These are phyloP conservation scores for Kickxella alabastrina DNA, from an alignment of 192 early-diverging fungal genomes.

Conservation along the genomic window DNA sequence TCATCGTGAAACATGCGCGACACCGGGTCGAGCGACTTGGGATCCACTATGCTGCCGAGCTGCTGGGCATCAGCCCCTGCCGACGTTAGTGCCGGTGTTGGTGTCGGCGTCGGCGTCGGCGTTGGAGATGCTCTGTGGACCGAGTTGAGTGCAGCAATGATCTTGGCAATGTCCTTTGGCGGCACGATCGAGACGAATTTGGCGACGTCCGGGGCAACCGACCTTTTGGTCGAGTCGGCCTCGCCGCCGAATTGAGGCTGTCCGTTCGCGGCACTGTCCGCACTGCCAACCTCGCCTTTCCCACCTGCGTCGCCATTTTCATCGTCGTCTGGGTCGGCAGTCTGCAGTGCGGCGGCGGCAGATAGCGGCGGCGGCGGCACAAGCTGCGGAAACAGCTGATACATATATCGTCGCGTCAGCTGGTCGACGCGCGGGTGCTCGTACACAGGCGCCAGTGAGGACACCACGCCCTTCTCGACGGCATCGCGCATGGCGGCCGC, in stretches of 20 bases:
- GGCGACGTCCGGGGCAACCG: no score
- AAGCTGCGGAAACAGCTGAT: constrained; percentile 25
- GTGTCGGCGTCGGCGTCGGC: constrained; percentile 9
- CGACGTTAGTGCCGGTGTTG: neutral
- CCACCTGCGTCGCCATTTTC: neutral
- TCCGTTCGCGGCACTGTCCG: no score
- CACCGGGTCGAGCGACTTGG: constrained; percentile 16
- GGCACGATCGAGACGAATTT: no score
- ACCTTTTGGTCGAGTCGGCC: no score
- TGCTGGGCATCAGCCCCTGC: no score
- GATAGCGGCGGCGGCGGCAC: constrained; percentile 34
- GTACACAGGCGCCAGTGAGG: constrained; percentile 47
- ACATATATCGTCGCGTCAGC: constrained; percentile 26
- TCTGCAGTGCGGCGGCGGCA: constrained; percentile 4
- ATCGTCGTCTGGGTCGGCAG: neutral
- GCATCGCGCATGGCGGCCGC: constrained; percentile 56
- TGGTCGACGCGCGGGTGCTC: constrained; percentile 19
- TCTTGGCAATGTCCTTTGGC: no score
- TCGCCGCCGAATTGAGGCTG: no score
- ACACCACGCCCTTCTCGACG: constrained; percentile 60
- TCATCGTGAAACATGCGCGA: constrained; percentile 44
- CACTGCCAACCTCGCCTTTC: neutral
- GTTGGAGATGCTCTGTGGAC: no score
- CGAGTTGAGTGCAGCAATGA: no score
- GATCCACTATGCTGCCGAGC: neutral